Evolutionary conservation across 345 rosid genomes (phyloP).

Genomic region (Eucalyptus sp.): DNA sequence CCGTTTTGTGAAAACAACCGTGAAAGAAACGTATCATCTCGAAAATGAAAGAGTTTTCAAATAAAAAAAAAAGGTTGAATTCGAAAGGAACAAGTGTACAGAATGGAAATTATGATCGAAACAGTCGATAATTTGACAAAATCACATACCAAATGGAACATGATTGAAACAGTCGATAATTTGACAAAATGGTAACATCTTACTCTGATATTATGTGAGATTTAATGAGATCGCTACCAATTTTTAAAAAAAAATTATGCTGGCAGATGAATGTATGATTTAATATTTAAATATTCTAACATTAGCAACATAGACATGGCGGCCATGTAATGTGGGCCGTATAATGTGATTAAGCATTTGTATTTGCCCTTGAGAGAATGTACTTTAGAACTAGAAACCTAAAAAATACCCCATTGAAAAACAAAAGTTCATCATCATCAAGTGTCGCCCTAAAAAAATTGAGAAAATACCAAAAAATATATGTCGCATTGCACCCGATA

Average conservation of each 20-base stretch:
- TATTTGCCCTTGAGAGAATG: not conserved
- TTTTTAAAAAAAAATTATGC: not conserved
- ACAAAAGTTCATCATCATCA: not conserved
- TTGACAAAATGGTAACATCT: not conserved
- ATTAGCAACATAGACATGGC: not conserved
- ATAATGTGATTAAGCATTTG: not conserved
- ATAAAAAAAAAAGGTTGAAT: not conserved
- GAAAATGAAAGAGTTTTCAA: not conserved
- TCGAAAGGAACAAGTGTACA: not conserved
- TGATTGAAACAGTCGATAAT: not conserved
- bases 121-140: not conserved
- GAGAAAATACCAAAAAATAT: not conserved
- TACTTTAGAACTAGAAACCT: not conserved
- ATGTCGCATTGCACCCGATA: not conserved
- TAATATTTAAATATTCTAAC: not conserved
- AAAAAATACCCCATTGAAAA: not conserved
- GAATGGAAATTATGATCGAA: not conserved
- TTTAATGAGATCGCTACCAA: rapidly evolving
- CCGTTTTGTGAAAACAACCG: not conserved
- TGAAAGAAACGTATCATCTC: not conserved
- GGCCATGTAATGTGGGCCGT: not conserved
- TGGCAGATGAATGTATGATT: not conserved
- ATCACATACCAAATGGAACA: not conserved
- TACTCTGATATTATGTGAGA: not conserved
- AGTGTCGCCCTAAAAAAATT: not conserved